Evolutionary conservation across 306 rosid species (phyloP).

Genomic region (Inga laurina): DNA sequence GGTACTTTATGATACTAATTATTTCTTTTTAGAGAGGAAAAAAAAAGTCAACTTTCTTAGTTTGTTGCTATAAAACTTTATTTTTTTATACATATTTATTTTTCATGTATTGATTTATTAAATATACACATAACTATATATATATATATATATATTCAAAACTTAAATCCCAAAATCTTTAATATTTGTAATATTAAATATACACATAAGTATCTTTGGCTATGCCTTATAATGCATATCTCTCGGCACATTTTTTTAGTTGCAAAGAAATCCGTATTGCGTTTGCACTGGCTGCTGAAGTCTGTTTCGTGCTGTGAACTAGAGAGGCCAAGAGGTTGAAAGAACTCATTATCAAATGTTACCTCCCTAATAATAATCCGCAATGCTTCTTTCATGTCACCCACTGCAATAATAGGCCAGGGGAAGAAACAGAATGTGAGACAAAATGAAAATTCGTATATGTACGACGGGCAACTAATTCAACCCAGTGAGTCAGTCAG

Average conservation of each 20-base stretch:
- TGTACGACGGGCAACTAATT: slow-evolving; percentile 23
- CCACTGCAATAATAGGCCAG: not conserved
- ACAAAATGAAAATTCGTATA: slow-evolving; percentile 10
- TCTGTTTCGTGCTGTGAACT: slow-evolving; percentile 23
- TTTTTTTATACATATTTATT: too few relatives aligned
- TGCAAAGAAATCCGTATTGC: not conserved
- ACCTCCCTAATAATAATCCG: slow-evolving; percentile 1
- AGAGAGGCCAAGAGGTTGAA: slow-evolving; percentile 31
- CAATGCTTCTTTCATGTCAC: slow-evolving; percentile 19
- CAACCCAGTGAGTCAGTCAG: slow-evolving; percentile 23
- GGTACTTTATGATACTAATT: too few relatives aligned
- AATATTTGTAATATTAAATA: too few relatives aligned
- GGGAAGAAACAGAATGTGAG: not conserved
- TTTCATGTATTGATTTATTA: too few relatives aligned
- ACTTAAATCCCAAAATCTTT: too few relatives aligned
- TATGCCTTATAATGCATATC: not conserved
- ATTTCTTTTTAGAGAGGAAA: too few relatives aligned
- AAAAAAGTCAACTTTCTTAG: too few relatives aligned
- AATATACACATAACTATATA: too few relatives aligned
- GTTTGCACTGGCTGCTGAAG: not conserved
- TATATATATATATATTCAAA: too few relatives aligned
- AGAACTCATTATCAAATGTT: slow-evolving; percentile 9
- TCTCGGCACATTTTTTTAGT: not conserved
- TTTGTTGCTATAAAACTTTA: too few relatives aligned
- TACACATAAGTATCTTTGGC: not conserved